phyloP scores from a whole-genome alignment of 1,284 basidiomycete genomes.

The Cryptococcus wingfieldii region DNA sequence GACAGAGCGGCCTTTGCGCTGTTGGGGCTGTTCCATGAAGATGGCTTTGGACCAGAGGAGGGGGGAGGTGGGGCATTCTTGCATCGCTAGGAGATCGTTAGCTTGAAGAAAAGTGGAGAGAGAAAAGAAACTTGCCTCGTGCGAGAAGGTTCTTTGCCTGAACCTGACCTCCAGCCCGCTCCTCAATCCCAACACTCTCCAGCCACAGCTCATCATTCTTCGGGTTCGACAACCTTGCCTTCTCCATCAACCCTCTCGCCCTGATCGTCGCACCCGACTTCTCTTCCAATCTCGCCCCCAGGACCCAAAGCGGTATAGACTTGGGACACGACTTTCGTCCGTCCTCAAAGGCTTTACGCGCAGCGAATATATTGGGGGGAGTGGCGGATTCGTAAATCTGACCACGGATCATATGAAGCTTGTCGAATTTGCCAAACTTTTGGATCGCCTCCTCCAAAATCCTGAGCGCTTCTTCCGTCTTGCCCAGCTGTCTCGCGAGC shows the following conservation, averaged over 20 bases:
- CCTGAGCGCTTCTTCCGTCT: conserved; percentile 66
- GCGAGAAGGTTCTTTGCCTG: conserved; percentile 83
- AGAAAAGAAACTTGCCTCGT: conserved; percentile 55
- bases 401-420: conserved; percentile 94
- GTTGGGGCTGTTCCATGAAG: conserved; percentile 82
- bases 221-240: conserved; percentile 78
- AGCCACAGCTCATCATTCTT: conserved; percentile 82
- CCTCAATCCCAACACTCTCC: conserved; percentile 84
- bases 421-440: conserved; percentile 81
- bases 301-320: conserved; percentile 78
- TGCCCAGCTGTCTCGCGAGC: conserved; percentile 84
- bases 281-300: conserved; percentile 83
- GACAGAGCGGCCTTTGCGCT: conserved; percentile 78
- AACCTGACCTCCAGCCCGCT: conserved; percentile 67
- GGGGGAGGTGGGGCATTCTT: conserved; percentile 86
- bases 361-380: conserved; percentile 53
- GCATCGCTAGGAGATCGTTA: conserved; percentile 58
- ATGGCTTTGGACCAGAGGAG: conserved; percentile 86
- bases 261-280: conserved; percentile 83
- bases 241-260: conserved; percentile 86
- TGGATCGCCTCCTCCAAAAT: conserved; percentile 68
- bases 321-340: conserved; percentile 81
- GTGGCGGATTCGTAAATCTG: conserved; percentile 71
- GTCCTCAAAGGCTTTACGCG: conserved; percentile 71
- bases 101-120: not conserved